Percentiles rank a stretch among this genome's conserved stretches.
These are phyloP conservation scores for Chrysophaeum taylorii DNA, from an alignment of 352 stramenopile genomes.

Conservation along the genomic window DNA sequence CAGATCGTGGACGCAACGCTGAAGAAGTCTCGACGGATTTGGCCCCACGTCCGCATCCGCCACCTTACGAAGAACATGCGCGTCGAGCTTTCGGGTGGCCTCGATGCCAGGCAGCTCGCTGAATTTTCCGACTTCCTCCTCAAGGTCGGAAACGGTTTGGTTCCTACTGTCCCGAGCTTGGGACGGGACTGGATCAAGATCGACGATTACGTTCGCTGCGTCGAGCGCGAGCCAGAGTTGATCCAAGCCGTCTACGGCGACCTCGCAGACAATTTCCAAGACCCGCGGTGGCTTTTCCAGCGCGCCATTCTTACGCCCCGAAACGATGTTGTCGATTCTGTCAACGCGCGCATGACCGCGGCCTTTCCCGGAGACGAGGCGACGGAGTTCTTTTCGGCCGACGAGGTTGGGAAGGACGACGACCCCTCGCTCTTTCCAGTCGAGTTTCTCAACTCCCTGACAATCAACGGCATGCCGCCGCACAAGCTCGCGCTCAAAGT, in stretches of 20 bases:
- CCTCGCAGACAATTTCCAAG: no score
- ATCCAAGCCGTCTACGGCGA: no score
- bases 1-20: conserved; percentile 23
- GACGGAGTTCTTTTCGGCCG: no score
- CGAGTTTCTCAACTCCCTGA: background rate
- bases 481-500: background rate
- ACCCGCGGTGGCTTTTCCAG: no score
- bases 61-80: conserved; percentile 21
- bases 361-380: no score
- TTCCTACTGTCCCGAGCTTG: no score
- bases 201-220: no score
- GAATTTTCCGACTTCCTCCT: background rate
- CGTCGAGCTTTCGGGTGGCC: conserved; percentile 12
- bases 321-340: no score
- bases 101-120: background rate
- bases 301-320: no score
- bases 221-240: no score
- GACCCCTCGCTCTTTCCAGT: background rate
- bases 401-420: background rate
- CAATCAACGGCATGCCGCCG: background rate
- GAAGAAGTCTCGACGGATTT: conserved; percentile 18
- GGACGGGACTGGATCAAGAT: no score
- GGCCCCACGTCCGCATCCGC: conserved; percentile 3
- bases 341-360: no score
- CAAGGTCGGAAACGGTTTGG: background rate